A percentile compares a stretch with the other conserved stretches of the same genome.
Conservation (phyloP, 1,284 basidiomycete species). For the Cutaneotrichosporon sp. region DNA sequence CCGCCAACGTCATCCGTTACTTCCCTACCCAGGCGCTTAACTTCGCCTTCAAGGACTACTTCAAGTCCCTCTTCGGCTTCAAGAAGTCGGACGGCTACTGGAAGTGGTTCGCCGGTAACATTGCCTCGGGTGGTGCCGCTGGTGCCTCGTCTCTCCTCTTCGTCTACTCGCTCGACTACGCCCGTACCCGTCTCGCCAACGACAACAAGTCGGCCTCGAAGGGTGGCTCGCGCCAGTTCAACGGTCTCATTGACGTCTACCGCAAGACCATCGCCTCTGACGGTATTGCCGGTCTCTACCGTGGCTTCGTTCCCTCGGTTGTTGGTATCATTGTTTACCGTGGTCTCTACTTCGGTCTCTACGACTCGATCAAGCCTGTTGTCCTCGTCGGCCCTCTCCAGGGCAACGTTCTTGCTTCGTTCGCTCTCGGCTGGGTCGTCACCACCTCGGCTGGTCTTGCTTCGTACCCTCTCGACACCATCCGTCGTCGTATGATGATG, state of each 20-base stretch:
- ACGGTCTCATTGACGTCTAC: conserved; percentile 86
- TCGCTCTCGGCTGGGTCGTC: conserved; percentile 88
- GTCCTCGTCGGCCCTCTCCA: conserved; percentile 80
- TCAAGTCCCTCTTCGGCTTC: conserved; percentile 90
- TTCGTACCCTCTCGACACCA: conserved; percentile 91
- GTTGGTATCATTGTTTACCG: conserved; percentile 95
- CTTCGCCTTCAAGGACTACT: conserved; percentile 98
- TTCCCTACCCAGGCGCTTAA: conserved; percentile 95
- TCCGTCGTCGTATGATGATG: conserved; percentile 97
- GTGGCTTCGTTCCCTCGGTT: conserved; percentile 90
- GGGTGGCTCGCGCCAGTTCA: conserved; percentile 88
- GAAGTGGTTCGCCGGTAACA: conserved; percentile 85
- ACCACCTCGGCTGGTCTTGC: conserved; percentile 93
- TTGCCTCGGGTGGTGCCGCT: conserved; percentile 93
- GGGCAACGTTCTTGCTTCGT: conserved; percentile 86
- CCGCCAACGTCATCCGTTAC: conserved; percentile 96
- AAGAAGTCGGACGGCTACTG: conserved; percentile 84
- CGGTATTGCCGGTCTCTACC: conserved; percentile 85
- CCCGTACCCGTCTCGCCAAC: conserved; percentile 92
- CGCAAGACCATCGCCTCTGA: conserved; percentile 85
- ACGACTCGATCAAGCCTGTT: conserved; percentile 90
- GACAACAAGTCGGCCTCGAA: conserved; percentile 85
- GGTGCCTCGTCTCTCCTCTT: conserved; percentile 92
- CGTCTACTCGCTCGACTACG: conserved; percentile 93
- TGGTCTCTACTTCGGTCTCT: conserved; percentile 73